phyloP scores from a whole-genome alignment of 139 green algal genomes.

The Edaphochlamys debaryana region DNA sequence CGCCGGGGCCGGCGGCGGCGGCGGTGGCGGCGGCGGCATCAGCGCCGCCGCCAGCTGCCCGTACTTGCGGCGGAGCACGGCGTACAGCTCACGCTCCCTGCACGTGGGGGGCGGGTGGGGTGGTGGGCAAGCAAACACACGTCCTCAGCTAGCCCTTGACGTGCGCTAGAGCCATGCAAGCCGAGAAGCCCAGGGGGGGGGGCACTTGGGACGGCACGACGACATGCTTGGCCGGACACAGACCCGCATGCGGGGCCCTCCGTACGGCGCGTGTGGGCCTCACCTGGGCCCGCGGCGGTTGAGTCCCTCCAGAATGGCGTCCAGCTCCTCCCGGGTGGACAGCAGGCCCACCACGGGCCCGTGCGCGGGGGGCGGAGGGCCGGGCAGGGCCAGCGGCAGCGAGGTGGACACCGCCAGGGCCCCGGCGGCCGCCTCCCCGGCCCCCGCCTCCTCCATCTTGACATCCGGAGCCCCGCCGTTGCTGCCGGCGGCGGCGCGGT shows the following conservation, averaged over 20 bases:
- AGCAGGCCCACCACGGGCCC: not conserved
- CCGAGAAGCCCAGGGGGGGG: too few relatives aligned
- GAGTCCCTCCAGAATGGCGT: slow-evolving; percentile 43
- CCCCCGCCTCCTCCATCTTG: not conserved
- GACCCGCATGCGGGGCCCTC: too few relatives aligned
- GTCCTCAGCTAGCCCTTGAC: too few relatives aligned
- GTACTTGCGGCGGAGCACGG: slow-evolving; percentile 27
- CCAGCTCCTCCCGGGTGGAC: slow-evolving; percentile 46
- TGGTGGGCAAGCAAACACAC: too few relatives aligned
- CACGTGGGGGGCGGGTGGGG: too few relatives aligned
- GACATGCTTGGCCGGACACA: too few relatives aligned
- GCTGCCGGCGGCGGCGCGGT: not conserved
- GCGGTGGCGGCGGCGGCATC: slow-evolving; percentile 18
- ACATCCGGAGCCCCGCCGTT: not conserved
- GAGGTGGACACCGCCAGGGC: too few relatives aligned
- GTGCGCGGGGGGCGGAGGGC: not conserved
- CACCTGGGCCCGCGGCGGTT: slow-evolving; percentile 46
- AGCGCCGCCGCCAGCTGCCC: slow-evolving; percentile 7
- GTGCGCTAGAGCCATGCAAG: too few relatives aligned
- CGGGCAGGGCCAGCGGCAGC: not conserved
- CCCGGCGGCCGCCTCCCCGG: too few relatives aligned
- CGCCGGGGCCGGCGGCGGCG: not conserved
- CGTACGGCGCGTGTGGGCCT: too few relatives aligned
- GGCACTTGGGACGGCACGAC: too few relatives aligned
- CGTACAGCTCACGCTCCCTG: slow-evolving; percentile 22